phyloP scores from a whole-genome alignment of 345 rosid genomes.

The Hypericum androsaemum region DNA sequence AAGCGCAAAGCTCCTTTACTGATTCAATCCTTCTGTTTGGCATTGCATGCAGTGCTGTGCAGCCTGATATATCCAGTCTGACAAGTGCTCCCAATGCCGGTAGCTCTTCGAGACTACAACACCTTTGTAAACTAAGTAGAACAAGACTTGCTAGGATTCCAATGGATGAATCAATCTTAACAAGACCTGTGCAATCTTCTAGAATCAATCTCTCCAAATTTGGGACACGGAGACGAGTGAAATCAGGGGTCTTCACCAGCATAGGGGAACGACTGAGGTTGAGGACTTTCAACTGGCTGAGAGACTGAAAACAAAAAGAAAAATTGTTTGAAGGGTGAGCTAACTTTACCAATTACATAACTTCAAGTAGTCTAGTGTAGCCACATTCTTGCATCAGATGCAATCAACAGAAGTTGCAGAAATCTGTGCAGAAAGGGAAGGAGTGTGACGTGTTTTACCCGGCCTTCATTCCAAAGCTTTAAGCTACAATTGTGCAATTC shows the following conservation, averaged over 20 bases:
- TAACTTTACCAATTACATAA: too few species aligned
- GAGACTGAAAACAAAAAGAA: too few species aligned
- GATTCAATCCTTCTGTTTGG: too few species aligned
- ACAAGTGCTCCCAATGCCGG: background rate
- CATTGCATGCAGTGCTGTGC: too few species aligned
- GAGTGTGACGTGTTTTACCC: too few species aligned
- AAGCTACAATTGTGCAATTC: conserved; percentile 5
- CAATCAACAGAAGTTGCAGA: too few species aligned
- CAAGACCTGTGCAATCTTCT: background rate
- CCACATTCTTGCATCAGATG: too few species aligned
- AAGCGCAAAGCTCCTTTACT: too few species aligned
- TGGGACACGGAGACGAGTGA: background rate
- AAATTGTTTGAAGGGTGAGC: too few species aligned
- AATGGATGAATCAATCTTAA: conserved; percentile 1
- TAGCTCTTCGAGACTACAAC: background rate
- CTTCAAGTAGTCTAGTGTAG: too few species aligned
- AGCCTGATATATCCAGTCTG: too few species aligned
- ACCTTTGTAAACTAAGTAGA: background rate
- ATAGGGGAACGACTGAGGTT: background rate
- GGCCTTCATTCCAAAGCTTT: background rate
- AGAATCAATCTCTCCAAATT: conserved; percentile 7
- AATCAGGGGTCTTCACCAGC: background rate
- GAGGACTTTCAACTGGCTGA: background rate
- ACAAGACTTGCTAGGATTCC: background rate
- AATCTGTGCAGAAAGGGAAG: too few species aligned